phyloP scores from a whole-genome alignment of 2,329 filamentous ascomycete species.

The Calonectria leucothoes region DNA sequence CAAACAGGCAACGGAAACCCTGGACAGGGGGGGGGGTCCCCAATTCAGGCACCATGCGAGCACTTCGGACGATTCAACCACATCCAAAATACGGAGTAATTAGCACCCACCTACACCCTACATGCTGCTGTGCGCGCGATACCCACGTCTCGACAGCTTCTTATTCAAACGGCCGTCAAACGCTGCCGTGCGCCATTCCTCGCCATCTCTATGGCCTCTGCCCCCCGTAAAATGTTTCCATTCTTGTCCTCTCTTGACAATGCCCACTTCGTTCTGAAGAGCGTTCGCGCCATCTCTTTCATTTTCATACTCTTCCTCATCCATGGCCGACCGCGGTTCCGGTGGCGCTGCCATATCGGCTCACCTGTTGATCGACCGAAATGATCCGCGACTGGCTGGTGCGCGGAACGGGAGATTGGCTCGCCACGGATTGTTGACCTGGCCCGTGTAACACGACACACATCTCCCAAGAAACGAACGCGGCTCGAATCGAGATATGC shows the following conservation, averaged over 20 bases:
- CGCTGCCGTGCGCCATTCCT: not conserved
- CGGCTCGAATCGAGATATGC: conserved; percentile 13
- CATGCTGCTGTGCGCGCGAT: not conserved
- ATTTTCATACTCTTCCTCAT: not conserved
- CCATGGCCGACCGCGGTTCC: not conserved
- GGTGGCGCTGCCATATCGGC: conserved; percentile 6
- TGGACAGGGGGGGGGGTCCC: not conserved
- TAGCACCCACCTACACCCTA: not conserved
- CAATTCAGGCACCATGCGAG: conserved; percentile 1
- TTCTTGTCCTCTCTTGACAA: no score
- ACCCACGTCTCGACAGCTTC: not conserved
- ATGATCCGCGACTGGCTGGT: conserved; percentile 11
- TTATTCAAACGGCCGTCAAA: not conserved
- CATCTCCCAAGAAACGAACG: conserved; percentile 18
- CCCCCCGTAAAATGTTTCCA: no score
- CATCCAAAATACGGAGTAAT: conserved; percentile 6
- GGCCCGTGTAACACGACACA: conserved; percentile 17
- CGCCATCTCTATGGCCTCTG: not conserved
- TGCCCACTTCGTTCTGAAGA: not conserved
- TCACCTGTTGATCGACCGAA: conserved; percentile 4
- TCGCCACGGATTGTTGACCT: conserved; percentile 4
- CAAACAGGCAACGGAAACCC: not conserved
- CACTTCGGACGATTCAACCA: conserved; percentile 5
- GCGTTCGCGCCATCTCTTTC: not conserved
- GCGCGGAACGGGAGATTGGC: conserved; percentile 9